Evolutionary conservation across 106 monocot species (phyloP), one percentile per base, ranked within the genome.

Genomic region (Alisma plantagoaquatica): DNA sequence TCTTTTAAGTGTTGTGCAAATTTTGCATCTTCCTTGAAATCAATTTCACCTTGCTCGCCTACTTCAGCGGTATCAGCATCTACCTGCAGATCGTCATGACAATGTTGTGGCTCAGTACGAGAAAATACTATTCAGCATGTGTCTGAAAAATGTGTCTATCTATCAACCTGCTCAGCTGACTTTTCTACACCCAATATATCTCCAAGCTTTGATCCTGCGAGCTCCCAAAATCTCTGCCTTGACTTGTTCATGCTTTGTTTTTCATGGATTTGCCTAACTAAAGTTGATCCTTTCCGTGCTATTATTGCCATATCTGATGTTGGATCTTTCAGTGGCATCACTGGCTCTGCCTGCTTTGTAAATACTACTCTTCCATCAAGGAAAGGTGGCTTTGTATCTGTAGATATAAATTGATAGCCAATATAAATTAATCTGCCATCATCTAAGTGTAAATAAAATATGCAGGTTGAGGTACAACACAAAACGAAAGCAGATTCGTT

Each of bases 251-350:
- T 88, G 49, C 83, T 88, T 47, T 94, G 94, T 49, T 94, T 94
- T 66, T 88, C 94, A 69, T 73, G 94, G 61, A 94, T 75, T 68
- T 94, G 88, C 65, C 94, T 84, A 24, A 94, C 94, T 21, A 94
- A 66, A 46, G 51, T 60, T 68, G 94, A 94, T 25, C 94, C 94
- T 69, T 88, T 94, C n/a, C 94, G 87, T 14, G 94, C 63, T 44
- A 94, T 88, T 41, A 94, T 94, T 24, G 94, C 94, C 94, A 94
- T 88, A 68, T 94, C 94, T 43, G 94, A 94, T 27, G 94, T 94
- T n/a, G 94, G 88, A 48, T 94, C 94, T 75, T 94, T 94, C 23
- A 94, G 38, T 47, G 94, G 94, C 83, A 94, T 81, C 17, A 94
- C 83, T 22, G 94, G 94, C 49, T 94, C 94, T 28, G 88, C 94